Evolutionary conservation across 2,329 filamentous ascomycete species (phyloP), one percentile per base, ranked within the genome.

Genomic region (Xylariaceae sp.): DNA sequence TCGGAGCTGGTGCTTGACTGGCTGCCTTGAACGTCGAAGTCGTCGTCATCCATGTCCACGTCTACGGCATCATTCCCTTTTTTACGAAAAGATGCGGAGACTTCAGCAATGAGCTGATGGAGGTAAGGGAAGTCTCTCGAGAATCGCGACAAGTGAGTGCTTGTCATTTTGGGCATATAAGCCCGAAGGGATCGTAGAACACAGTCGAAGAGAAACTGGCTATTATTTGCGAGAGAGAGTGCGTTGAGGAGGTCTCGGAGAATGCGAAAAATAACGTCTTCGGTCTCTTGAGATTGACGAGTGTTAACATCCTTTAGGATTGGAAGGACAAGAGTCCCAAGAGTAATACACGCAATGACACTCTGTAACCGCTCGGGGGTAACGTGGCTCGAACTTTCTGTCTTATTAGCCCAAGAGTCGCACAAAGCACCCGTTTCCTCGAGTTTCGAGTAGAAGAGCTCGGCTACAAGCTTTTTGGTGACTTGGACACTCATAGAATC

Each of bases 21-120:
- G 53, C 76, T 83, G 45, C 71, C 71, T 56, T 86, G 81, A 0
- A 82, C 82, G 38, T 81, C 78, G 47, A 86, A 83, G 2, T 80
- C 78, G 11, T 80, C 75, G 22, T 80, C 75, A 7, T 27, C 22
- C 22, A 27, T 27, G 58, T 90, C 86, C 5, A 90, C 46, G 31
- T 65, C 62, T 60, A 65, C 64, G 27, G 51, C 52, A 33, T 65
- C 62, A 35, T 53, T 51, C 19, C 57, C 51, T 3, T 60, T 45
- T 11, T 42, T 10, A 1, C 65, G 66, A 41, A 70, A 58, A 31
- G 58, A 58, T 18, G 52, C 57, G 2, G 66, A 75, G 2, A 80
- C 50, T 11, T 67, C 71, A 2, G 66, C 60, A 12, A 80, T 63
- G 3, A 81, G 58, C 6, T 59, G 65, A 22, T 80, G 63, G 5